phyloP scores from a whole-genome alignment of 305 asterid species.

The Fraxinus dipetala region DNA sequence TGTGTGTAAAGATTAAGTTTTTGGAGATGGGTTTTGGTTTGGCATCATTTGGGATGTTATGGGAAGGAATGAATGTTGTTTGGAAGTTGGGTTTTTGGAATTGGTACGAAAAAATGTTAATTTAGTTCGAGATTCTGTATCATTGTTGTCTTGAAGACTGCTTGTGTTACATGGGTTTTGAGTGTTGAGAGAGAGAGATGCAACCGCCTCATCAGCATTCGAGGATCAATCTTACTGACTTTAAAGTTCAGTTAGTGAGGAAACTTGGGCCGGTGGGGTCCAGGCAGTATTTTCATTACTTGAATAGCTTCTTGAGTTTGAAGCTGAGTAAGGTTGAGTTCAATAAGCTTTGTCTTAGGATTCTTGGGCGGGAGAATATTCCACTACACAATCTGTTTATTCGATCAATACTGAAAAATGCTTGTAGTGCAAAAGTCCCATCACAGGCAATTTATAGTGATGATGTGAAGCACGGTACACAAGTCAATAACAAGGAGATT shows the following conservation, averaged over 20 bases:
- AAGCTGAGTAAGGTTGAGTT: constrained; percentile 75
- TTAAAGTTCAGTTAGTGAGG: constrained; percentile 69
- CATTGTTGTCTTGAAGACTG: constrained; percentile 26
- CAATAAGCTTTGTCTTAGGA: constrained; percentile 61
- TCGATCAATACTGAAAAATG: constrained; percentile 63
- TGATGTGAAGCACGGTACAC: constrained; percentile 28
- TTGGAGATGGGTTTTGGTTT: constrained; percentile 52
- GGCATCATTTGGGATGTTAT: constrained; percentile 39
- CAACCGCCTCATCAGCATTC: constrained; percentile 71
- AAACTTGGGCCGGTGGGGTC: constrained; percentile 72
- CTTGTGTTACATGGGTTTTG: constrained; percentile 44
- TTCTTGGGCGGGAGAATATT: constrained; percentile 74
- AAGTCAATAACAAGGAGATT: constrained; percentile 44
- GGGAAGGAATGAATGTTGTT: constrained; percentile 38
- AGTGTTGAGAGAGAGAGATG: constrained; percentile 54
- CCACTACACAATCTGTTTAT: constrained; percentile 81
- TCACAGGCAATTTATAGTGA: constrained; percentile 48
- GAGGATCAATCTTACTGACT: constrained; percentile 68
- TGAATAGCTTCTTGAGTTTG: constrained; percentile 65
- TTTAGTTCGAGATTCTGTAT: constrained; percentile 40
- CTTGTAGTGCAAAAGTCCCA: constrained; percentile 56
- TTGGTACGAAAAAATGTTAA: constrained; percentile 41
- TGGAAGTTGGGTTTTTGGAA: constrained; percentile 33
- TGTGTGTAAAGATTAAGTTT: constrained; percentile 29
- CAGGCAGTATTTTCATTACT: constrained; percentile 70